Evolutionary conservation across 1,139 yeast species (phyloP).

Genomic region (Yamadazyma atlantica): DNA sequence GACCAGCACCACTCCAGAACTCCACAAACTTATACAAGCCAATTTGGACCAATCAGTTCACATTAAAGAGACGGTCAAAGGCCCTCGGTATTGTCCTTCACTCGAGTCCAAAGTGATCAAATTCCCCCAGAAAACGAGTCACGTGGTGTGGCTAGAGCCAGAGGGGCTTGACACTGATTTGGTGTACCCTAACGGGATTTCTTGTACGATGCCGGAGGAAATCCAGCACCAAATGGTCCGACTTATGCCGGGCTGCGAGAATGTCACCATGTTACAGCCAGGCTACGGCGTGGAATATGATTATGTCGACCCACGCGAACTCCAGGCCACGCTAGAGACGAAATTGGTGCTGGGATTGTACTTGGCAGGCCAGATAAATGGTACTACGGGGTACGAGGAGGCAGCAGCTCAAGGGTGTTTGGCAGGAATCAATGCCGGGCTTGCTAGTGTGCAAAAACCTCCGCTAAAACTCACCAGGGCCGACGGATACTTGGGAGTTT

Average conservation of each 20-base stretch:
- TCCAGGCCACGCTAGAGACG: constrained; percentile 76
- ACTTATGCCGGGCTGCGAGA: constrained; percentile 86
- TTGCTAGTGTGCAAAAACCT: constrained; percentile 37
- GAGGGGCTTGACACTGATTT: constrained; percentile 86
- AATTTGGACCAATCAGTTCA: constrained; percentile 85
- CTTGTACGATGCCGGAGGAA: constrained; percentile 95
- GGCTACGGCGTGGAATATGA: constrained; percentile 99
- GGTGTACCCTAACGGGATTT: constrained; percentile 94
- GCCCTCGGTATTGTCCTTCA: constrained; percentile 97
- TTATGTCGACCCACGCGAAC: constrained; percentile 90
- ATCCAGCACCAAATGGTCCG: constrained; percentile 74
- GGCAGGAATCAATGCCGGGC: constrained; percentile 94
- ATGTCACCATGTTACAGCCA: constrained; percentile 84
- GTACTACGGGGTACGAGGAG: constrained; percentile 98
- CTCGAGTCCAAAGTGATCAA: constrained; percentile 85
- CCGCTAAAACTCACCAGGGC: constrained; percentile 64
- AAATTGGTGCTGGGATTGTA: constrained; percentile 75
- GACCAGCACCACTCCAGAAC: constrained; percentile 72
- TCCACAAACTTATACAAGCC: constrained; percentile 67
- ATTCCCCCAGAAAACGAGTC: constrained; percentile 73
- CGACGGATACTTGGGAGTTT: constrained; percentile 88
- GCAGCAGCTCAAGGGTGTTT: constrained; percentile 96
- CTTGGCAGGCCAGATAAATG: constrained; percentile 96
- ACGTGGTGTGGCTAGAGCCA: constrained; percentile 93
- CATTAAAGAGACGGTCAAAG: constrained; percentile 90